phyloP scores from a whole-genome alignment of 805 yeast genomes.

The Wickerhamomyces tratensis region DNA sequence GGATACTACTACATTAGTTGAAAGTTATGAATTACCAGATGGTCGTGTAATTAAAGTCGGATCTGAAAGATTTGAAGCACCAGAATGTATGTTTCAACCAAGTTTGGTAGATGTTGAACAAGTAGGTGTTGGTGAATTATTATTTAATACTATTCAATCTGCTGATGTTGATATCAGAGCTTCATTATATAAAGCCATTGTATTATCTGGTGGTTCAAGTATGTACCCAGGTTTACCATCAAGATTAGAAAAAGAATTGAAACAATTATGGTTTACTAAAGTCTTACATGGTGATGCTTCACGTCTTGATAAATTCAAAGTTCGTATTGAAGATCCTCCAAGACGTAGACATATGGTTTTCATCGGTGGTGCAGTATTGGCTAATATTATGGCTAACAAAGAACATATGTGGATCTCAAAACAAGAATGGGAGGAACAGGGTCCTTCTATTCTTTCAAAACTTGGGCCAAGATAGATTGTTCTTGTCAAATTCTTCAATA shows the following conservation, averaged over 20 bases:
- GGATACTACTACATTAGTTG: conserved; percentile 93
- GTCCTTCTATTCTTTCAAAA: conserved; percentile 74
- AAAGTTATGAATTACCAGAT: conserved; percentile 89
- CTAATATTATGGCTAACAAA: conserved; percentile 96
- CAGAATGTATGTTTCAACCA: conserved; percentile 96
- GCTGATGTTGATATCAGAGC: conserved; percentile 93
- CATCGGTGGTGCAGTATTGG: conserved; percentile 96
- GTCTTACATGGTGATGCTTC: conserved; percentile 83
- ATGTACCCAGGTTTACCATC: conserved; percentile 99
- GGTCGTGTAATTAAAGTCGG: conserved; percentile 93
- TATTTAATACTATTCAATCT: conserved; percentile 86
- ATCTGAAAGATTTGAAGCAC: conserved; percentile 92
- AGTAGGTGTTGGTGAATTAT: conserved; percentile 90
- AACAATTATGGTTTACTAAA: conserved; percentile 89
- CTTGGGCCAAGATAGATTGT: conserved; percentile 74
- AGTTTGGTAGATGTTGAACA: conserved; percentile 91
- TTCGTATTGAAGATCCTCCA: conserved; percentile 96
- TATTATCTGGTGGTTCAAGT: conserved; percentile 93
- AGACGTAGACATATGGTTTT: conserved; percentile 98
- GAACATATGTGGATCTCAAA: conserved; percentile 97
- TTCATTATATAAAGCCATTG: conserved; percentile 83
- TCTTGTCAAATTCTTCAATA: no score
- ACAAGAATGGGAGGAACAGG: conserved; percentile 97
- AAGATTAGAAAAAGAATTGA: conserved; percentile 88
- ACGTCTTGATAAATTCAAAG: conserved; percentile 85